Evolutionary conservation across 768 basidiomycete genomes (phyloP), one percentile per base, ranked within the genome.

Genomic region (Lactarius tabidus): DNA sequence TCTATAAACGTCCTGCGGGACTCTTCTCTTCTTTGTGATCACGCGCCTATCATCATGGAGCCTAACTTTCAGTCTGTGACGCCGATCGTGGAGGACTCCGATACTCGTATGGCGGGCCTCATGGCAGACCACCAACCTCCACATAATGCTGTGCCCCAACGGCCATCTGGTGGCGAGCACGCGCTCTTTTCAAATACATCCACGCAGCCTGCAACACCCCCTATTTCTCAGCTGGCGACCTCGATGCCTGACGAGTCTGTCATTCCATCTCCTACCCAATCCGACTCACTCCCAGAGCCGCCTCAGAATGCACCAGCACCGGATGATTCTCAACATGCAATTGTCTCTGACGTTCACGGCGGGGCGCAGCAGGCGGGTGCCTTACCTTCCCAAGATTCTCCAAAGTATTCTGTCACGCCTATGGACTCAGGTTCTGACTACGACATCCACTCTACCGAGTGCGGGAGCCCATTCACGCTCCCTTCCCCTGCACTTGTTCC

Each of bases 241-340:
- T 39, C 48, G 28, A 63, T 63, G 48, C 52, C 57, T 39, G 35
- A 12, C 7, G 45, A 63, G 26, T 38, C 62, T 33, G 28, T 48
- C 15, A 7, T 20, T 28, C 41, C 54, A n/a, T 20, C 12, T 31
- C 55, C 1, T 12, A 35, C 18, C 6, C 6, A 36, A 31, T 23
- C 57, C 36, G 17, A 38, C 9, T 14, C n/a, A n/a, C n/a, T 23
- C n/a, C 29, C 20, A 33, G 62, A 52, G 3, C 39, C 62, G n/a
- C 57, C 20, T 53, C 38, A 17, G 31, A 51, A 41, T 5, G 33
- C 29, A 20, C 38, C 10, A 33, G 10, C 8, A 6, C 8, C 36
- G 5, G 45, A 39, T 41, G 17, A 23, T 9, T 56, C 39, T 36
- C 63, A 28, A 2, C 41, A 26, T 1, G 33, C 20, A 23, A n/a